Evolutionary conservation across 2,329 filamentous ascomycete genomes (phyloP), one percentile per base, ranked within the genome.

Genomic region (Colletotrichum filicis): DNA sequence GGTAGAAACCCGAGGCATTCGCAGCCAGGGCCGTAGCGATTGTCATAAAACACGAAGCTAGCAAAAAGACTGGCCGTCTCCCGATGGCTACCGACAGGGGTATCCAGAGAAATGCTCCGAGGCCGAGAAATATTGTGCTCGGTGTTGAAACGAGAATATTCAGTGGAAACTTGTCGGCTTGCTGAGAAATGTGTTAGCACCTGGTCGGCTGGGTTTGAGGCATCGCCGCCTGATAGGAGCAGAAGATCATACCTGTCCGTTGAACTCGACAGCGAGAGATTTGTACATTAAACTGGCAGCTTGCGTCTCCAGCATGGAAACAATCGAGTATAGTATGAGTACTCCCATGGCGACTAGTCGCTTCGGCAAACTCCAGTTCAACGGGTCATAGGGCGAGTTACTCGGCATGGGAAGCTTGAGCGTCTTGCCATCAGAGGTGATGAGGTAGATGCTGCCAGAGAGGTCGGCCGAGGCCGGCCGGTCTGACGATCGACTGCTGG

Each of bases 71-170:
- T 0, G 82, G 83, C 11, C 83, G 77, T 26, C 83, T 78, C 3
- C 83, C 83, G 52, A 84, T 66, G 0, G 80, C 81, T 9, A 83
- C 74, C 4, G 81, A 80, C 4, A 84, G 57, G 3, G 81, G 82
- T 6, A 83, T 79, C 80, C 81, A 84, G 5, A 83, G 53, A 22
- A 84, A 76, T 32, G 79, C 79, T 1, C 82, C 82, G 5, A 83
- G 65, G 6, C 80, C 82, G 76, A 81, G 79, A 65, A 78, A 80
- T 4, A 84, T 63, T 0, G 79, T 79, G 2, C 71, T 73, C 2
- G 71, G 71, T 8, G 49, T 73, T 12, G 71, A 73, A 3, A 73
- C 71, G 14, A 73, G 66, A 14, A 71, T 26, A 30, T 65, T 61
- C 5, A 73, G 14, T 1, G 66, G 67, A 49, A 66, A 69, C 16